These are phyloP conservation scores for Rhodamnia rubescens DNA, from an alignment of 345 rosid species.

Conservation along the genomic window DNA sequence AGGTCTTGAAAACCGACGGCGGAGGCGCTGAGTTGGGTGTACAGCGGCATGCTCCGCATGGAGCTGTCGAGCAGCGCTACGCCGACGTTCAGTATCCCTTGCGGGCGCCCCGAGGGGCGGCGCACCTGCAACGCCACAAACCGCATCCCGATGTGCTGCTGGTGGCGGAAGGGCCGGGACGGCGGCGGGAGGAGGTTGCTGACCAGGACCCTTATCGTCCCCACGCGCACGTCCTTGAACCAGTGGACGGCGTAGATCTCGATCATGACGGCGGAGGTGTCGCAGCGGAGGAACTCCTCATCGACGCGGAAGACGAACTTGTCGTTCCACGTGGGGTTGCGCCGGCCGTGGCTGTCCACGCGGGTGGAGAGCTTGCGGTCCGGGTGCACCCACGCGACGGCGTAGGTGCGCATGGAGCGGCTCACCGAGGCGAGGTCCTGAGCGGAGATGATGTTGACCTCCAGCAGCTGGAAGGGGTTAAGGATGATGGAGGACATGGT, in stretches of 20 bases:
- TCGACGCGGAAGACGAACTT: conserved; percentile 81
- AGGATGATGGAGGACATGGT: conserved; percentile 16
- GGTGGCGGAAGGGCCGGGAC: conserved; percentile 6
- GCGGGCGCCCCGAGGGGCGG: conserved; percentile 74
- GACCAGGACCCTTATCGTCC: conserved; percentile 57
- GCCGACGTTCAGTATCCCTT: conserved; percentile 83
- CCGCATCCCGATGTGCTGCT: conserved; percentile 51
- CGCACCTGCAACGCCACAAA: conserved; percentile 83
- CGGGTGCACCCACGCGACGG: conserved; percentile 78
- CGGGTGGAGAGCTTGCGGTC: conserved; percentile 75
- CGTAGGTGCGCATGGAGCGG: conserved; percentile 78
- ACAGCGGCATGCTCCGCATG: conserved; percentile 84
- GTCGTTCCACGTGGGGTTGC: conserved; percentile 89
- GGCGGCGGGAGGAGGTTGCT: conserved; percentile 45
- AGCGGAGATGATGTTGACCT: conserved; percentile 70
- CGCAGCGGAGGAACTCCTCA: conserved; percentile 51
- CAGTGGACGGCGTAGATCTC: conserved; percentile 73
- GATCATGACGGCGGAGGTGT: conserved; percentile 72
- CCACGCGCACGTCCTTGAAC: conserved; percentile 77
- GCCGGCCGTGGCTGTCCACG: conserved; percentile 39
- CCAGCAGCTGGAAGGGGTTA: conserved; percentile 63
- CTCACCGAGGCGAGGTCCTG: conserved; percentile 56
- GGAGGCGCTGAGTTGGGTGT: conserved; percentile 44
- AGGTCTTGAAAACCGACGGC: conserved; percentile 66
- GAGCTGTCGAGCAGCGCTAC: conserved; percentile 74